Evolutionary conservation across 2,329 filamentous ascomycete genomes (phyloP).

Genomic region (Incumbomyces delicatus): DNA sequence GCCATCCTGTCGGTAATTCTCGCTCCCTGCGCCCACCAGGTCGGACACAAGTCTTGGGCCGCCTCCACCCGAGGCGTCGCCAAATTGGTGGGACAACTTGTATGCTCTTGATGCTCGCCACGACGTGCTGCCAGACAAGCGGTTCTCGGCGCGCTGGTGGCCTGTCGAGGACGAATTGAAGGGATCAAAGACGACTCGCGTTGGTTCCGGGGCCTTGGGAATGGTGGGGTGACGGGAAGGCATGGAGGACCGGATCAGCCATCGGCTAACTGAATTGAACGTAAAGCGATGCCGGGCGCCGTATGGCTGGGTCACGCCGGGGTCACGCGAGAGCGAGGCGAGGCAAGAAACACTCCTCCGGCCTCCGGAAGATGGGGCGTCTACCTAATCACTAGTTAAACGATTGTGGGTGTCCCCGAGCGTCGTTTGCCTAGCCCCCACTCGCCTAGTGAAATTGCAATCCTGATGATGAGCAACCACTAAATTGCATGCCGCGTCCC

Average conservation of each 20-base stretch:
- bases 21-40: constrained; percentile 54
- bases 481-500: too few species aligned
- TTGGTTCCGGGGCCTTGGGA: constrained; percentile 16
- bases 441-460: too few species aligned
- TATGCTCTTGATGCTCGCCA: constrained; percentile 62
- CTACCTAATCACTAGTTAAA: too few species aligned
- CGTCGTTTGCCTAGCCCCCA: too few species aligned
- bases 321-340: too few species aligned
- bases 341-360: too few species aligned
- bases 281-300: too few species aligned
- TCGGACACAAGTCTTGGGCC: constrained; percentile 51
- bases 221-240: constrained; percentile 10
- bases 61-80: constrained; percentile 47
- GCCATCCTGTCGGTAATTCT: constrained; percentile 43
- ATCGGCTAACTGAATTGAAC: too few species aligned
- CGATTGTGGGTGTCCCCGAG: too few species aligned
- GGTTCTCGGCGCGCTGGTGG: constrained; percentile 66
- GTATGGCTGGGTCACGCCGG: too few species aligned
- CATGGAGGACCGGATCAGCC: constrained; percentile 4
- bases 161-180: constrained; percentile 63
- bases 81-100: constrained; percentile 64
- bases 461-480: too few species aligned
- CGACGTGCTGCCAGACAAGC: constrained; percentile 49
- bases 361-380: too few species aligned
- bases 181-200: constrained; percentile 27